Evolutionary conservation across 148 eudicot species (phyloP).

Genomic region (Amaranthus palmeri): DNA sequence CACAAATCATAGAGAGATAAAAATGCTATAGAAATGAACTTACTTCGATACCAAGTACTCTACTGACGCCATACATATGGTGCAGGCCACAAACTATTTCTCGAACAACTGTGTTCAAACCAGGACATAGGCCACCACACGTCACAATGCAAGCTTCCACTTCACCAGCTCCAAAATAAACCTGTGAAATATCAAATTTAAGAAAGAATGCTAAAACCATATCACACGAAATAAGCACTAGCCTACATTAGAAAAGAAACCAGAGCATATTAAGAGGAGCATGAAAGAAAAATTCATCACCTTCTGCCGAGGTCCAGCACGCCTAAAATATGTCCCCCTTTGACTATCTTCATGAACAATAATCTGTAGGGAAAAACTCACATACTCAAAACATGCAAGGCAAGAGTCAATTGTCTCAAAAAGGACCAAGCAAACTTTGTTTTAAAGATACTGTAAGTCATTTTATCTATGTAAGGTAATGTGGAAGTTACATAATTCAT

Average conservation of each 20-base stretch:
- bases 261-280: background rate
- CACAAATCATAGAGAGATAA: background rate
- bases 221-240: background rate
- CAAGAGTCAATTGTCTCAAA: background rate
- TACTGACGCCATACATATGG: slow-evolving; percentile 46
- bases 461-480: too few species aligned
- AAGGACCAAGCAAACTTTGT: background rate
- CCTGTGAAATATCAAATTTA: slow-evolving; percentile 21
- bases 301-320: slow-evolving; percentile 87
- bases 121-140: slow-evolving; percentile 58
- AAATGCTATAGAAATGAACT: slow-evolving; percentile 10
- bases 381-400: background rate
- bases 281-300: slow-evolving; percentile 22
- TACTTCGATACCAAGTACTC: slow-evolving; percentile 48
- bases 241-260: background rate
- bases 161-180: slow-evolving; percentile 46
- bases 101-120: slow-evolving; percentile 48
- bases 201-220: background rate
- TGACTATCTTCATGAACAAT: slow-evolving; percentile 77
- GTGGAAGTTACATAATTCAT: background rate
- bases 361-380: slow-evolving; percentile 32
- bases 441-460: background rate
- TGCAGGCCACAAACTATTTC: slow-evolving; percentile 51
- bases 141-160: slow-evolving; percentile 54
- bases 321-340: slow-evolving; percentile 76